Percentiles rank a stretch among this genome's conserved stretches.
Conservation (phyloP, 805 yeast species). For the Kazachstania africana region DNA sequence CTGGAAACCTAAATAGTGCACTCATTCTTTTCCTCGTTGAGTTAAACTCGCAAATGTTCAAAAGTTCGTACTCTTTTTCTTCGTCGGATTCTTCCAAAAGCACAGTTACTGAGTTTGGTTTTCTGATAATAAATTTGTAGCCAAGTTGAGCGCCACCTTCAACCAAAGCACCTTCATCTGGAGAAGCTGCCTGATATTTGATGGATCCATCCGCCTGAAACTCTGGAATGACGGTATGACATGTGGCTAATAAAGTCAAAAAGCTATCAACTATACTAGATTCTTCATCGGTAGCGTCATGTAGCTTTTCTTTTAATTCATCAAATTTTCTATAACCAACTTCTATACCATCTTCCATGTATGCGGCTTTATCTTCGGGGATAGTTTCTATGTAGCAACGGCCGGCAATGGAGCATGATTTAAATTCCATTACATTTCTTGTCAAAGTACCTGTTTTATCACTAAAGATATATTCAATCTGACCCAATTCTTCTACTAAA, state of each 20-base stretch:
- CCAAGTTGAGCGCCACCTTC: constrained; percentile 92
- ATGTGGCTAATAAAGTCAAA: constrained; percentile 72
- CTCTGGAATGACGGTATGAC: constrained; percentile 98
- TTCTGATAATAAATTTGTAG: constrained; percentile 71
- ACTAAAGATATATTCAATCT: constrained; percentile 88
- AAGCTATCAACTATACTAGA: constrained; percentile 55
- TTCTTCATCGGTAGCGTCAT: constrained; percentile 34
- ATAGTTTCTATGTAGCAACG: constrained; percentile 75
- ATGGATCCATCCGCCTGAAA: constrained; percentile 48
- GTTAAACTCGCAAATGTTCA: constrained; percentile 91
- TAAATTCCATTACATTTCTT: constrained; percentile 92
- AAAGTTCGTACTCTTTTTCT: constrained; percentile 54
- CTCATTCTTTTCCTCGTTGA: constrained; percentile 98
- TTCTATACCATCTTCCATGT: constrained; percentile 67
- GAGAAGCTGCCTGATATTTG: constrained; percentile 97
- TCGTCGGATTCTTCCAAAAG: constrained; percentile 38
- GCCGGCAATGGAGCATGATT: constrained; percentile 87
- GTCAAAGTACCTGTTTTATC: constrained; percentile 97
- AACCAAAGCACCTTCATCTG: constrained; percentile 97
- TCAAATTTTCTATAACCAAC: constrained; percentile 67
- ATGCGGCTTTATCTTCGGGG: constrained; percentile 80
- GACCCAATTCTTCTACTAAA: constrained; percentile 93
- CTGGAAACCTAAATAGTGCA: constrained; percentile 87
- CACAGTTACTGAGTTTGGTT: constrained; percentile 70
- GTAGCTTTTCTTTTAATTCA: constrained; percentile 39